Evolutionary conservation across 1,139 yeast genomes (phyloP).

Genomic region (Zygoascus sp.): DNA sequence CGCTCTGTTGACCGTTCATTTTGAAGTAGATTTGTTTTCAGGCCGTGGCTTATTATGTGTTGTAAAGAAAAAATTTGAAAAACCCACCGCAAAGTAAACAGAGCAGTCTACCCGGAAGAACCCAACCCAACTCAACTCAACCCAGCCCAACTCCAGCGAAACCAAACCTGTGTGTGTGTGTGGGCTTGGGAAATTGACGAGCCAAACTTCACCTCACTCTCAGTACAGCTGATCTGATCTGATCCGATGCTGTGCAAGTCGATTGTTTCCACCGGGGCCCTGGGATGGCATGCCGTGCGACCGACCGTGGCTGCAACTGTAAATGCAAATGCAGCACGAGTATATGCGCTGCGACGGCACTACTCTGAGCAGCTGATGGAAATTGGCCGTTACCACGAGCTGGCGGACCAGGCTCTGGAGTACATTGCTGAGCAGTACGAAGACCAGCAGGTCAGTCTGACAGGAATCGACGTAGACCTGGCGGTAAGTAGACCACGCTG

Average conservation of each 20-base stretch:
- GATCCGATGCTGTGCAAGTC: not conserved
- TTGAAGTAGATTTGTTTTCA: conserved; percentile 39
- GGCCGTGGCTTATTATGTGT: conserved; percentile 1
- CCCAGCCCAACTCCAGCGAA: not conserved
- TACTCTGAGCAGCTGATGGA: conserved; percentile 24
- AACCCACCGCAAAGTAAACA: conserved; percentile 4
- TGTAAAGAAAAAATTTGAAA: conserved; percentile 13
- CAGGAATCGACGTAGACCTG: conserved; percentile 71
- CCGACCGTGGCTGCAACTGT: no score
- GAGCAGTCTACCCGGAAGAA: conserved; percentile 3
- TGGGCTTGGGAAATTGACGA: not conserved
- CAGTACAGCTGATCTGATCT: no score
- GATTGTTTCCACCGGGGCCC: no score
- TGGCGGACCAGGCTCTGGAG: conserved; percentile 63
- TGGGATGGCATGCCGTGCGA: no score
- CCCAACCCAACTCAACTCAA: not conserved
- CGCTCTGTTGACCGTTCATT: conserved; percentile 51
- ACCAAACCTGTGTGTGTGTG: no score
- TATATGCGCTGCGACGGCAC: not conserved
- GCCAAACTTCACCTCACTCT: no score
- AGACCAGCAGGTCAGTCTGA: conserved; percentile 50
- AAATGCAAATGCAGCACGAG: no score
- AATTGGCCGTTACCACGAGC: conserved; percentile 49
- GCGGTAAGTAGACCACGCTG: conserved; percentile 41
- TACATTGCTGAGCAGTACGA: conserved; percentile 60